A percentile compares a stretch with the other conserved stretches of the same genome.
These are phyloP conservation scores for Bruguiera hainesii DNA, from an alignment of 441 rosid species.

Conservation along the genomic window DNA sequence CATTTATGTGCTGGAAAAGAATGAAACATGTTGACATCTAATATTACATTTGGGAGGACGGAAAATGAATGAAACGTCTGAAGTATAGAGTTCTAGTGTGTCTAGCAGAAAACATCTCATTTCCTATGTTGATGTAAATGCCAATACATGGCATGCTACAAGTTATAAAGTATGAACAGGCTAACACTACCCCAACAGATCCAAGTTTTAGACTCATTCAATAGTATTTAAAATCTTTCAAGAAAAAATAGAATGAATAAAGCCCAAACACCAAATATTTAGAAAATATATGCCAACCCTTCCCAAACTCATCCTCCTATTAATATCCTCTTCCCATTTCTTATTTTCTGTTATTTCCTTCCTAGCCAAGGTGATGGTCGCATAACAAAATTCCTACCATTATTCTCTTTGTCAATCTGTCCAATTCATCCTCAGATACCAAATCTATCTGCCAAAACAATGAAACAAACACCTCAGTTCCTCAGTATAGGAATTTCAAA, in stretches of 20 bases:
- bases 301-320: neutral
- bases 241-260: neutral
- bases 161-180: neutral
- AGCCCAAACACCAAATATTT: too few species aligned
- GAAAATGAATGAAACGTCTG: neutral
- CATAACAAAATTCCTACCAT: slow-evolving; percentile 37
- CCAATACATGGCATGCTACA: neutral
- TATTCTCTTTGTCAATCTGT: slow-evolving; percentile 45
- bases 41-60: neutral
- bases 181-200: neutral
- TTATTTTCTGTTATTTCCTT: neutral
- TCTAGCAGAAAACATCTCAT: neutral
- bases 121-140: neutral
- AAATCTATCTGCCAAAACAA: slow-evolving; percentile 57
- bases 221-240: neutral
- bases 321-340: neutral
- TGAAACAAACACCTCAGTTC: neutral
- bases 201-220: neutral
- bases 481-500: slow-evolving; percentile 1
- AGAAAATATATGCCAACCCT: too few species aligned
- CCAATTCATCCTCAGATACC: slow-evolving; percentile 51
- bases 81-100: slow-evolving; percentile 1
- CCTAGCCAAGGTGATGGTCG: neutral
- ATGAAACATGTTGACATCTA: neutral
- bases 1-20: slow-evolving; percentile 49